Percentiles rank a stretch among this genome's conserved stretches.
These are phyloP conservation scores for Styphnolobium japonicum DNA, from an alignment of 306 rosid genomes.

Conservation along the genomic window DNA sequence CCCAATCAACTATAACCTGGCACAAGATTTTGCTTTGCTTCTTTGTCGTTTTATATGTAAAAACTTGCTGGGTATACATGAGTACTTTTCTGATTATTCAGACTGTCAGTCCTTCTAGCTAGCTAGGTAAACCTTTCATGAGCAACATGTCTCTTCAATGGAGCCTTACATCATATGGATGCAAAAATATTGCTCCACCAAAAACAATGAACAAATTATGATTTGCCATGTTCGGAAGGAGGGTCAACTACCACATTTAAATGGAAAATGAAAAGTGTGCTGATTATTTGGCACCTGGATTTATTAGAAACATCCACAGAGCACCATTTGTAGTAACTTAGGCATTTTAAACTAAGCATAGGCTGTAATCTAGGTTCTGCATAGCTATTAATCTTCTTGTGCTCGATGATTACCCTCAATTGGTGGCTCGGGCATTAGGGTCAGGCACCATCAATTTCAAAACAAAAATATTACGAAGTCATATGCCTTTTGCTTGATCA, in stretches of 20 bases:
- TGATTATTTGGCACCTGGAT: neutral
- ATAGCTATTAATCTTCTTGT: neutral
- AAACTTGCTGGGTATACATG: neutral
- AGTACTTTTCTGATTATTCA: no score
- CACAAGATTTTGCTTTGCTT: neutral
- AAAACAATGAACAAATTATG: neutral
- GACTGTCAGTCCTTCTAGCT: no score
- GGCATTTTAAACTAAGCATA: neutral
- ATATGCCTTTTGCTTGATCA: neutral
- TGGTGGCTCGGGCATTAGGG: neutral
- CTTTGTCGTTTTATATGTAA: neutral
- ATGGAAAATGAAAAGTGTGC: neutral
- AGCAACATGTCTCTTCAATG: neutral
- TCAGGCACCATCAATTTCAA: no score
- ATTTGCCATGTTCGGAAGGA: neutral
- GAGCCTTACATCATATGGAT: neutral
- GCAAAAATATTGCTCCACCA: neutral
- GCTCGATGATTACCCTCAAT: no score
- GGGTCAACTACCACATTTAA: neutral
- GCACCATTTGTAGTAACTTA: neutral
- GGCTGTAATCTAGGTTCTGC: neutral
- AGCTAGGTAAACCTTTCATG: neutral
- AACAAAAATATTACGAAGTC: neutral
- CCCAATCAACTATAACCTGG: neutral
- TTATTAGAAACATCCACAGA: neutral